Conservation (phyloP, 2,329 filamentous ascomycete species). For the Curvularia verruculosa region DNA sequence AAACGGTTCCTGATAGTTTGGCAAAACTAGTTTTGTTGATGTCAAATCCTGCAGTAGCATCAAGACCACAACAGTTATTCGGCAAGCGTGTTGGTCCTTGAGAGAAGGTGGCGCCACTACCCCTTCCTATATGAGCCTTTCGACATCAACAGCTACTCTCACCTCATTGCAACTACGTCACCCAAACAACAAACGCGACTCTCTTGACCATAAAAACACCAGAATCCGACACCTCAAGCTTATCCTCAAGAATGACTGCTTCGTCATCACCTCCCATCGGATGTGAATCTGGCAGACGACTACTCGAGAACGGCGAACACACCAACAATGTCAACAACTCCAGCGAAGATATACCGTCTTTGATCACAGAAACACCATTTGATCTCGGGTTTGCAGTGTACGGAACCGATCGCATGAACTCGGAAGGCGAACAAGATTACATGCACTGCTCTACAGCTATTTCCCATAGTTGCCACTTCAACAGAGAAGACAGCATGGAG, state of each 20-base stretch:
- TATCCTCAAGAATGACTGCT: not conserved
- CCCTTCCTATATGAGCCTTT: not conserved
- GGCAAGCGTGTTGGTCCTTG: not conserved
- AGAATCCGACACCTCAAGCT: too few species aligned
- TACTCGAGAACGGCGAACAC: not conserved
- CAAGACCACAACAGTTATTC: not conserved
- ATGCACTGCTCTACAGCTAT: not conserved
- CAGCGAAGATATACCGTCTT: not conserved
- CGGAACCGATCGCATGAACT: not conserved
- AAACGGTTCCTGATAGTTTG: not conserved
- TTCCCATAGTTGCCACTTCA: not conserved
- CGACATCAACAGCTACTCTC: not conserved
- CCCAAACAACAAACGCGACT: not conserved
- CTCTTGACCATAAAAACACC: not conserved
- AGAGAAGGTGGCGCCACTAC: not conserved
- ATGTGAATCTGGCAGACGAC: not conserved
- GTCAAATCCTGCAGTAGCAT: not conserved
- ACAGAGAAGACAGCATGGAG: constrained; percentile 28
- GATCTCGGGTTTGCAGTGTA: not conserved
- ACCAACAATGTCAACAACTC: not conserved
- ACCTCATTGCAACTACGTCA: not conserved
- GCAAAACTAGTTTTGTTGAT: not conserved
- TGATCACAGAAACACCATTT: not conserved
- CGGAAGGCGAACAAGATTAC: not conserved
- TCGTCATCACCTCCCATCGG: not conserved